Evolutionary conservation across 202 grass and related monocot species (phyloP), one percentile per base, ranked within the genome.

Genomic region (Digitaria exilis): DNA sequence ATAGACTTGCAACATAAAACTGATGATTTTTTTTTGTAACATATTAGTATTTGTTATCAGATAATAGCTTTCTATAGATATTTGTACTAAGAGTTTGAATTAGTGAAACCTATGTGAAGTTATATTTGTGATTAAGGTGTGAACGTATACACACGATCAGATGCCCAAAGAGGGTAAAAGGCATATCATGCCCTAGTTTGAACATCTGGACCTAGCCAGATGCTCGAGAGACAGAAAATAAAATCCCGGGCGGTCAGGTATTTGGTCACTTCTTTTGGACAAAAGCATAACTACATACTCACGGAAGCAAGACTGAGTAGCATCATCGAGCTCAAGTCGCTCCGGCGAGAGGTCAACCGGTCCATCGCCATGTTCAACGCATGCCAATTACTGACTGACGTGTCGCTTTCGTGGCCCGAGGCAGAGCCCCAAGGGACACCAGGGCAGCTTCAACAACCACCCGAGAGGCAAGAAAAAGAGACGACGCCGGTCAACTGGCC

Each of bases 401-500:
- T 0, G 5, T 49, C 19, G 21, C 52, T 85, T 50, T 78, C 41
- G 1, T 42, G 80, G 50, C 51, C 37, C 7, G 45, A 22, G 37
- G 11, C 49, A 13, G 39, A 37, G 81, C 42, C n/a, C 76, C 56
- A 68, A 80, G 69, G 30, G 57, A 10, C 30, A 25, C 2, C n/a
- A n/a, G n/a, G n/a, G n/a, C 54, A 57, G 54, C 44, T 13, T 0
- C 22, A n/a, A 42, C 51, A 2, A 29, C 69, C n/a, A n/a, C n/a
- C 3, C 24, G 22, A 13, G 22, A 54, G 9, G 10, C 31, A 0
- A 39, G 37, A 39, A n/a, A 39, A 39, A 1, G 37, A 39, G 51
- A 32, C 28, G 75, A 54, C 69, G 26, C 39, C 46, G 49, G 60
- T 81, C 70, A 75, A 50, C 61, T 50, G 25, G 7, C 61, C 29